Evolutionary conservation across 495 filamentous ascomycete genomes (phyloP).

Genomic region (Daldinia childiae): DNA sequence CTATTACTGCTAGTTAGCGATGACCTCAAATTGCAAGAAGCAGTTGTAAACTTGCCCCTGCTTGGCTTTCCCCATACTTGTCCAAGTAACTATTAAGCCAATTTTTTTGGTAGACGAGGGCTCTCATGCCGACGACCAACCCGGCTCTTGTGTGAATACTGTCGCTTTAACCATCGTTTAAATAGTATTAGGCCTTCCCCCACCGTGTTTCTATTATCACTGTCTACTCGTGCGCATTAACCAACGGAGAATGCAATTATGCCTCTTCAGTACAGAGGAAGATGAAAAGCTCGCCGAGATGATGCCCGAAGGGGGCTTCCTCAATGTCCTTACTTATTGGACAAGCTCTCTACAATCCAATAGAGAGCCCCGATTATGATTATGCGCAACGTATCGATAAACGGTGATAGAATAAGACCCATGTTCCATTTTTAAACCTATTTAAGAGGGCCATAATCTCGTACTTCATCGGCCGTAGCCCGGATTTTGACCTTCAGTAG

Average conservation of each 20-base stretch:
- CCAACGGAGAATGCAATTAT: background rate
- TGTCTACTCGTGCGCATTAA: background rate
- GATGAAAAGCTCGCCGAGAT: background rate
- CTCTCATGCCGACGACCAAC: background rate
- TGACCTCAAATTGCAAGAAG: slow-evolving; percentile 4
- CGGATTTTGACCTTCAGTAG: slow-evolving; percentile 2
- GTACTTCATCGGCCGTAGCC: slow-evolving; percentile 42
- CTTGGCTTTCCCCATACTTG: slow-evolving; percentile 5
- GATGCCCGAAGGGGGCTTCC: background rate
- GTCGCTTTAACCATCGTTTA: slow-evolving; percentile 9
- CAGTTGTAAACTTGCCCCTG: slow-evolving; percentile 17
- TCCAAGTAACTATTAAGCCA: background rate
- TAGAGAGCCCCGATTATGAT: background rate
- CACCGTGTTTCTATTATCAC: background rate
- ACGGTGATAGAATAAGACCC: background rate
- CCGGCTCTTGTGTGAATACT: background rate
- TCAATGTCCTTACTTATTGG: background rate
- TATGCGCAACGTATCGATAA: background rate
- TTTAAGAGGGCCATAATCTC: background rate
- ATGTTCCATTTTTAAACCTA: background rate
- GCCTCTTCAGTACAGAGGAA: background rate
- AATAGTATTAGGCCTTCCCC: background rate
- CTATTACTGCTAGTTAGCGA: slow-evolving; percentile 2
- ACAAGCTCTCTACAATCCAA: background rate
- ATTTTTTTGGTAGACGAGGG: background rate